A percentile compares a stretch with the other conserved stretches of the same genome.
phyloP scores from a whole-genome alignment of 805 yeast species.

The Candida corydali region DNA sequence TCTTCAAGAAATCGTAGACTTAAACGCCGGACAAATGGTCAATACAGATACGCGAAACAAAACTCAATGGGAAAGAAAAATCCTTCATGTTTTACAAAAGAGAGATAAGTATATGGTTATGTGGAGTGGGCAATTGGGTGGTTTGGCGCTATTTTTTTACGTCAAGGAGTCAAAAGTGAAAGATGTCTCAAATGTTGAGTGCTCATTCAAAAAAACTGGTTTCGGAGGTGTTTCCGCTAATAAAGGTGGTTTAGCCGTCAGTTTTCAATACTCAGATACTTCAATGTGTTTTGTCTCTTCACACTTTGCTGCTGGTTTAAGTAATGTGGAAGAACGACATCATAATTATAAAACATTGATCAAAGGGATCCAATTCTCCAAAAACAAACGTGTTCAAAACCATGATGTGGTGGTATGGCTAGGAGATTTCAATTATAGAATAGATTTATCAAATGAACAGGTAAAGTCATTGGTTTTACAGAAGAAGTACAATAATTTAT shows the following conservation, averaged over 20 bases:
- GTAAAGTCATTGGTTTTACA: conserved; percentile 54
- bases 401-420: conserved; percentile 90
- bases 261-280: conserved; percentile 62
- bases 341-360: conserved; percentile 79
- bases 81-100: conserved; percentile 44
- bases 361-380: conserved; percentile 63
- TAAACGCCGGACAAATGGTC: conserved; percentile 79
- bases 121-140: conserved; percentile 83
- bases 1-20: conserved; percentile 78
- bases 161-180: conserved; percentile 50
- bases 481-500: conserved; percentile 46
- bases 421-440: conserved; percentile 90
- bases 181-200: conserved; percentile 58
- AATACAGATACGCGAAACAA: conserved; percentile 65
- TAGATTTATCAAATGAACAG: conserved; percentile 65
- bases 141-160: conserved; percentile 69
- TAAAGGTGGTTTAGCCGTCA: conserved; percentile 75
- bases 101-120: conserved; percentile 48
- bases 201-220: conserved; percentile 84
- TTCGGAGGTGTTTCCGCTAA: conserved; percentile 85
- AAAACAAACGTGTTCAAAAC: conserved; percentile 47
- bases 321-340: conserved; percentile 77
- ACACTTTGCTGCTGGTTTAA: conserved; percentile 92
- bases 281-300: conserved; percentile 76
- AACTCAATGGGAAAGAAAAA: conserved; percentile 61